Evolutionary conservation across 805 yeast genomes (phyloP).

Genomic region (Zygosaccharomyces siamensis): DNA sequence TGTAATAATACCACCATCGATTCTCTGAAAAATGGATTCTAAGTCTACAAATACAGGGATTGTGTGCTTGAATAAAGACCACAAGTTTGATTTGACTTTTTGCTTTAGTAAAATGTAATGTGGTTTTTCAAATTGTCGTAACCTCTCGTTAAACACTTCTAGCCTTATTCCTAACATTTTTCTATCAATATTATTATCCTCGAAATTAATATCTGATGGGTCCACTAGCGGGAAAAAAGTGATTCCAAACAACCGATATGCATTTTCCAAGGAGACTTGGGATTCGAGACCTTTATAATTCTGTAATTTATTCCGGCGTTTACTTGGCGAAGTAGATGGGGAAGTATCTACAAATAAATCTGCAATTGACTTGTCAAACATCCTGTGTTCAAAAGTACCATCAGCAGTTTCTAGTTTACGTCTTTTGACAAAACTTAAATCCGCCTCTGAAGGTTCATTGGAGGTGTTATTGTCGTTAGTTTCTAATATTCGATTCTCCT

Average conservation of each 20-base stretch:
- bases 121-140: constrained; percentile 33
- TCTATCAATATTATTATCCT: constrained; percentile 11
- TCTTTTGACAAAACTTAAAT: background rate
- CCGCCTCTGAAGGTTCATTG: background rate
- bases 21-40: constrained; percentile 15
- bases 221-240: constrained; percentile 39
- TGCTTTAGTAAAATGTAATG: constrained; percentile 36
- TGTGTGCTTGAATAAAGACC: constrained; percentile 38
- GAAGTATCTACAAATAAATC: constrained; percentile 20
- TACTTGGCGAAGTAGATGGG: constrained; percentile 28
- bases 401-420: background rate
- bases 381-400: constrained; percentile 17
- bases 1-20: constrained; percentile 14
- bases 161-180: constrained; percentile 38
- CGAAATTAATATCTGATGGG: constrained; percentile 26
- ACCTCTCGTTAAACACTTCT: constrained; percentile 35
- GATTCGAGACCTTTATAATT: background rate
- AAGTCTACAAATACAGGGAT: constrained; percentile 32
- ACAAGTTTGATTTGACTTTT: constrained; percentile 23
- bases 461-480: background rate
- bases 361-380: constrained; percentile 27
- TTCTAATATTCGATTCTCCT: background rate
- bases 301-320: constrained; percentile 16
- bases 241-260: constrained; percentile 38
- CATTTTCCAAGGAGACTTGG: constrained; percentile 31